These are phyloP conservation scores for Geranomyces michiganensis DNA, from an alignment of 192 early-diverging fungal species.

Conservation along the genomic window DNA sequence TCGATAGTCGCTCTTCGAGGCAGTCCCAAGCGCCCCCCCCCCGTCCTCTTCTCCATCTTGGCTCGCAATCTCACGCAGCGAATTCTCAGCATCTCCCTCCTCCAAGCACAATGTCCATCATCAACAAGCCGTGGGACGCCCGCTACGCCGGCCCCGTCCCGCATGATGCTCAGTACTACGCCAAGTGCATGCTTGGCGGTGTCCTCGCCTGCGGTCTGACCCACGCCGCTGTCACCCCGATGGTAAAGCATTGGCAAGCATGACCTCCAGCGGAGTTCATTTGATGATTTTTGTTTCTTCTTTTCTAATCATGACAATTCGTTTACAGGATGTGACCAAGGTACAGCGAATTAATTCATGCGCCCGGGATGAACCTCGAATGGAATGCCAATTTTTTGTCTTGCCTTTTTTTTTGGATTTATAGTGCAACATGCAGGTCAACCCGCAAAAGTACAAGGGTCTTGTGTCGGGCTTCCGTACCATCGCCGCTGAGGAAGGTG, in stretches of 20 bases:
- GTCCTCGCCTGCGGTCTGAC: slow-evolving; percentile 69
- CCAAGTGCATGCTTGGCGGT: slow-evolving; percentile 65
- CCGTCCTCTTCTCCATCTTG: no score
- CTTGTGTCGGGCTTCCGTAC: slow-evolving; percentile 44
- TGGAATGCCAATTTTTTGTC: no score
- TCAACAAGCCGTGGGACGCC: slow-evolving; percentile 34
- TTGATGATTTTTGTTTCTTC: not conserved
- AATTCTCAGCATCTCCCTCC: not conserved
- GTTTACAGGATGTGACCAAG: not conserved
- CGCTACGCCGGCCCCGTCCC: slow-evolving; percentile 45
- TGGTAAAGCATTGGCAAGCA: no score
- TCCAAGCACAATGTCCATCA: slow-evolving; percentile 21
- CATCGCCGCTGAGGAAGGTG: slow-evolving; percentile 65
- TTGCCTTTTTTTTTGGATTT: not conserved
- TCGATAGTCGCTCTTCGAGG: no score
- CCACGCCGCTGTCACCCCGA: slow-evolving; percentile 62
- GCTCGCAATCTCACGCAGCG: no score
- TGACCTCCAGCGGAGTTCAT: not conserved
- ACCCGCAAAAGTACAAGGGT: slow-evolving; percentile 44
- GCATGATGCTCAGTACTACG: slow-evolving; percentile 56
- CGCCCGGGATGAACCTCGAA: no score
- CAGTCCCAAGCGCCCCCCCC: no score
- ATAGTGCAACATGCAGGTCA: slow-evolving; percentile 45
- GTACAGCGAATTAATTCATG: no score
- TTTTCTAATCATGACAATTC: not conserved